phyloP scores from a whole-genome alignment of 2,329 filamentous ascomycete genomes.

The Parasarocladium wereldwijsianum region DNA sequence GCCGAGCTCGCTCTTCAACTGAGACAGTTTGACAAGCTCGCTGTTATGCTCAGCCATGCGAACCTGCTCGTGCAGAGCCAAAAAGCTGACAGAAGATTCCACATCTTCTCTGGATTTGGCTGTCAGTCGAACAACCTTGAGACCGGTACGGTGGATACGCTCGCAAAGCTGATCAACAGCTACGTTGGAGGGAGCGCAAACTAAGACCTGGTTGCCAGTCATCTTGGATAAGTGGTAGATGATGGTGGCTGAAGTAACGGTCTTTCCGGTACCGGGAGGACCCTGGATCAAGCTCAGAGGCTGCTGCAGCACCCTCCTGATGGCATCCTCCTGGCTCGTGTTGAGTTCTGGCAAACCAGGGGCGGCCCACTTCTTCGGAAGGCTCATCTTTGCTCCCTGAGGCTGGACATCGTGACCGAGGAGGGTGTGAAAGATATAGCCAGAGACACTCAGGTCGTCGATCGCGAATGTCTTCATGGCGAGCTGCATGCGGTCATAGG shows the following conservation, averaged over 20 bases:
- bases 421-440: slow-evolving; percentile 95
- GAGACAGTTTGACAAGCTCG: slow-evolving; percentile 80
- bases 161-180: slow-evolving; percentile 97
- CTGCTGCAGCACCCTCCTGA: slow-evolving; percentile 87
- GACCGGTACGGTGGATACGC: slow-evolving; percentile 81
- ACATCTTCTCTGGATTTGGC: slow-evolving; percentile 98
- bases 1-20: slow-evolving; percentile 81
- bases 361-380: slow-evolving; percentile 94
- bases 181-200: slow-evolving; percentile 96
- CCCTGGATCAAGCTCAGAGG: slow-evolving; percentile 93
- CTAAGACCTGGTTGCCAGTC: slow-evolving; percentile 85
- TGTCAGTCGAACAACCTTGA: slow-evolving; percentile 96
- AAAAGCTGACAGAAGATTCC: slow-evolving; percentile 91
- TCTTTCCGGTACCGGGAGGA: slow-evolving; percentile 94
- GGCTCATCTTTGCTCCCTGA: slow-evolving; percentile 85
- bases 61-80: slow-evolving; percentile 92
- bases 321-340: slow-evolving; percentile 86
- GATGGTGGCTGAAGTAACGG: slow-evolving; percentile 94
- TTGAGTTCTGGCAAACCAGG: slow-evolving; percentile 91
- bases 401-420: slow-evolving; percentile 90
- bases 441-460: slow-evolving; percentile 95
- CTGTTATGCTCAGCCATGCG: slow-evolving; percentile 94
- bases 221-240: slow-evolving; percentile 96
- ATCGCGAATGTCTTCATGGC: slow-evolving; percentile 99
- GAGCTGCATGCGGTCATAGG: slow-evolving; percentile 96